Percentiles rank a stretch among this genome's conserved stretches.
Evolutionary conservation across 768 basidiomycete genomes (phyloP).

Genomic region (Collybia sp.): DNA sequence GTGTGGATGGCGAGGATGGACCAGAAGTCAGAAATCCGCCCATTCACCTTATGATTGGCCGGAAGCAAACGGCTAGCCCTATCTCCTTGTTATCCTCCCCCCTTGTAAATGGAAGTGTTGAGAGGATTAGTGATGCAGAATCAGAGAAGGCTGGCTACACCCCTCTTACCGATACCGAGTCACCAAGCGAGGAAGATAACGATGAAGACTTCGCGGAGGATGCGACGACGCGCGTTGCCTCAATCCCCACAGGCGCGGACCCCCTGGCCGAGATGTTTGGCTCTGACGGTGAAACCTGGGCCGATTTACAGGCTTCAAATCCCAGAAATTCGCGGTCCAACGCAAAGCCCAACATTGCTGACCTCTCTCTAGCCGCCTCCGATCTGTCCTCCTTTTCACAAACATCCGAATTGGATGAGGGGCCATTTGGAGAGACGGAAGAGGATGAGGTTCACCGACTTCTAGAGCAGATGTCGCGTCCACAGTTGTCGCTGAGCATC

Average conservation of each 20-base stretch:
- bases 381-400: constrained; percentile 25
- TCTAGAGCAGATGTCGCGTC: constrained; percentile 34
- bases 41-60: constrained; percentile 48
- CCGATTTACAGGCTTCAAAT: constrained; percentile 39
- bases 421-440: constrained; percentile 26
- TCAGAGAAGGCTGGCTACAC: constrained; percentile 26
- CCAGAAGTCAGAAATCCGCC: constrained; percentile 26
- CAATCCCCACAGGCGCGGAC: constrained; percentile 32
- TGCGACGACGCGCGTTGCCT: constrained; percentile 31
- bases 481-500: constrained; percentile 27
- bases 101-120: constrained; percentile 4
- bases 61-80: constrained; percentile 36
- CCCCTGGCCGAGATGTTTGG: constrained; percentile 62
- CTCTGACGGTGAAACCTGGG: constrained; percentile 61
- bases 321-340: constrained; percentile 16
- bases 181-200: constrained; percentile 27
- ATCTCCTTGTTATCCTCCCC: constrained; percentile 20
- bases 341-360: constrained; percentile 42
- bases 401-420: constrained; percentile 16
- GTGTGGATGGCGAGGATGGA: constrained; percentile 14
- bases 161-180: constrained; percentile 29
- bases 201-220: constrained; percentile 32
- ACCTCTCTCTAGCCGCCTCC: constrained; percentile 46
- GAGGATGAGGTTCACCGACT: constrained; percentile 38
- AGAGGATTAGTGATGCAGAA: constrained; percentile 8